phyloP scores from a whole-genome alignment of 208 protist genomes.

The Phytomonas francai region DNA sequence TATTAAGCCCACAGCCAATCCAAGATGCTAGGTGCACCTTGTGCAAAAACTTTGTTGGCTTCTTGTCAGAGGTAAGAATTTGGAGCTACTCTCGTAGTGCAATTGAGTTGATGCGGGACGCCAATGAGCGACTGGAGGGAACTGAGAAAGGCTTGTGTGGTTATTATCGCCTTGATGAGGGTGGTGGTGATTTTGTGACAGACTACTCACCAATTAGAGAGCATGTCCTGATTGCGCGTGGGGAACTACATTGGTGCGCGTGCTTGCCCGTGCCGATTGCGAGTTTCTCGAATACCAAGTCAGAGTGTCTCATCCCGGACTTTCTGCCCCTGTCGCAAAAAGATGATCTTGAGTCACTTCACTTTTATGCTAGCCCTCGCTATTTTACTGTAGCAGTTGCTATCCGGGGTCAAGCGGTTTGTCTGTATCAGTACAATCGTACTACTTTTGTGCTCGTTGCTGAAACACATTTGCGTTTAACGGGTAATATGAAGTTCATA shows the following conservation, averaged over 20 bases:
- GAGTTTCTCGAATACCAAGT: neutral
- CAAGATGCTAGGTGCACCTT: slow-evolving; percentile 50
- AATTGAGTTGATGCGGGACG: slow-evolving; percentile 62
- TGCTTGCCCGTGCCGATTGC: slow-evolving; percentile 33
- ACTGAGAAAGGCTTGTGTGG: slow-evolving; percentile 47
- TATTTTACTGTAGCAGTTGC: slow-evolving; percentile 33
- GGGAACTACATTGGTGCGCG: slow-evolving; percentile 40
- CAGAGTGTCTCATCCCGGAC: slow-evolving; percentile 35
- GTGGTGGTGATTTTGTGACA: slow-evolving; percentile 59
- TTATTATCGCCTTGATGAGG: slow-evolving; percentile 82
- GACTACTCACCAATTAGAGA: slow-evolving; percentile 51
- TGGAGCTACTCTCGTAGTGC: slow-evolving; percentile 56
- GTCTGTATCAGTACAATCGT: slow-evolving; percentile 11
- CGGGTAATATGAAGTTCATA: neutral
- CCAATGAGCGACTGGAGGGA: slow-evolving; percentile 39
- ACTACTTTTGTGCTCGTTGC: slow-evolving; percentile 14
- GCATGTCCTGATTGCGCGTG: slow-evolving; percentile 50
- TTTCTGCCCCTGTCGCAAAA: slow-evolving; percentile 63
- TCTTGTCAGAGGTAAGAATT: slow-evolving; percentile 74
- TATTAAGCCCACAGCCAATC: slow-evolving; percentile 56
- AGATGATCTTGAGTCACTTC: slow-evolving; percentile 38
- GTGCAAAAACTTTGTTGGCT: slow-evolving; percentile 73
- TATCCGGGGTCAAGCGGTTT: neutral
- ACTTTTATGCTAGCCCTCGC: slow-evolving; percentile 47
- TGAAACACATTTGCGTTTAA: slow-evolving; percentile 6